Evolutionary conservation across 495 filamentous ascomycete genomes (phyloP).

Genomic region (Clavariopsis aquatica): DNA sequence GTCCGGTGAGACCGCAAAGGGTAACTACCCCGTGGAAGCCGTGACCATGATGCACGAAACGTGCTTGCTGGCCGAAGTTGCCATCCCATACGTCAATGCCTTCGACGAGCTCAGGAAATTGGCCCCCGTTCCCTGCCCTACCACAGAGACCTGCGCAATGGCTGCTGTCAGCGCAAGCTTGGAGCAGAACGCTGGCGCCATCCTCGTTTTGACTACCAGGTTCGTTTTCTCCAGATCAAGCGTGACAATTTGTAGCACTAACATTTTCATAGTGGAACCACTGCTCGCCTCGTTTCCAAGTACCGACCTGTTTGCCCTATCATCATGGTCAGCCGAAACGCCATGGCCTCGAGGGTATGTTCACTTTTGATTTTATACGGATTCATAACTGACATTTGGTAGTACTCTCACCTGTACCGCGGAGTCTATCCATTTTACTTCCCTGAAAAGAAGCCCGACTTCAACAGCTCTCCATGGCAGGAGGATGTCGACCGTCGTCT

Average conservation of each 20-base stretch:
- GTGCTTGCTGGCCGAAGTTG: slow-evolving; percentile 91
- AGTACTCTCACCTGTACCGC: slow-evolving; percentile 92
- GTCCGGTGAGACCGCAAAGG: slow-evolving; percentile 98
- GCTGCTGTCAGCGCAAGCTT: slow-evolving; percentile 90
- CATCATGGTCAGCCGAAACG: slow-evolving; percentile 93
- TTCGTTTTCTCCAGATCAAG: slow-evolving; percentile 43
- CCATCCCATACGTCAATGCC: slow-evolving; percentile 92
- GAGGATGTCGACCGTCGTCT: slow-evolving; percentile 96
- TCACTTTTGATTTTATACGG: background rate
- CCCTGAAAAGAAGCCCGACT: slow-evolving; percentile 90
- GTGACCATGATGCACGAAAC: slow-evolving; percentile 98
- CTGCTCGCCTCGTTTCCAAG: slow-evolving; percentile 93
- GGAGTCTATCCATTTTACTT: slow-evolving; percentile 98
- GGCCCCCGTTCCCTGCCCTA: slow-evolving; percentile 75
- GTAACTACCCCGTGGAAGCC: slow-evolving; percentile 87
- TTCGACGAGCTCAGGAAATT: slow-evolving; percentile 92
- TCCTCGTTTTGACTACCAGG: slow-evolving; percentile 91
- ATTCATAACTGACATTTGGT: slow-evolving; percentile 8
- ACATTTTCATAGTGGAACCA: slow-evolving; percentile 64
- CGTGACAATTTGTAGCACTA: background rate
- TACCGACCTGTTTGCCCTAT: slow-evolving; percentile 98
- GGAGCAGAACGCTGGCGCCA: slow-evolving; percentile 93
- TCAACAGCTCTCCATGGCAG: slow-evolving; percentile 85
- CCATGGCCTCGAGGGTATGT: slow-evolving; percentile 71
- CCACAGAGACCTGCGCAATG: slow-evolving; percentile 92